Evolutionary conservation across 1,139 yeast species (phyloP), one percentile per base, ranked within the genome.

Genomic region (Taphrina flavorubra): DNA sequence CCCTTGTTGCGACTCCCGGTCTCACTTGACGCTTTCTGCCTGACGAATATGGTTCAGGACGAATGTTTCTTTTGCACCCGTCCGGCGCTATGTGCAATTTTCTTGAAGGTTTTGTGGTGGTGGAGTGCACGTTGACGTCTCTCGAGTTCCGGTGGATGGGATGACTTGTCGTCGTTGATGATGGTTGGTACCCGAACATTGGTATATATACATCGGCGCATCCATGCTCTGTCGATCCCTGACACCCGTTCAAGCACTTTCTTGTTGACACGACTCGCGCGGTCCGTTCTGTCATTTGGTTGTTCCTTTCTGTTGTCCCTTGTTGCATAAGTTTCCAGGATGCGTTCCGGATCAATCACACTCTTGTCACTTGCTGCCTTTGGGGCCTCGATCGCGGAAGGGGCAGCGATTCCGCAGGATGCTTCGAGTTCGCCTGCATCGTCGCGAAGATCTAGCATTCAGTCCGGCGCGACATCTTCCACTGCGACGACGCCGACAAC

Each of bases 281-380:
- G 25, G 25, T 14, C 51, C 18, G 10, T 46, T n/a, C 18, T 13
- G 25, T 16, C 6, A 2, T 8, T 4, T 16, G n/a, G 25, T 46
- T 46, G 25, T 46, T 46, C n/a, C 34, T 47, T 18, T 20, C 36
- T 20, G 31, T 49, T 6, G 18, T 46, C 11, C 11, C 31, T 25
- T 25, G 31, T 25, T 25, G 31, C 31, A 46, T 18, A 46, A 4
- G 6, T 7, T 34, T 6, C n/a, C 14, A 25, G 13, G 25, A 58
- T 58, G 62, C 51, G 62, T 2, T 36, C 62, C 36, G 49, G 49
- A 1, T 58, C 62, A 13, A 58, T 58, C 20, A 36, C 62, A 10
- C 53, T 58, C 39, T 16, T 58, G 18, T 58, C 62, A 8, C 42
- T 58, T 13, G 62, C 62, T 46, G 62, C 62, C 6, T 34, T 58